Percentiles rank a stretch among this genome's conserved stretches.
Conservation (phyloP, 2,329 filamentous ascomycete species). For the Nigrospora sphaerica region DNA sequence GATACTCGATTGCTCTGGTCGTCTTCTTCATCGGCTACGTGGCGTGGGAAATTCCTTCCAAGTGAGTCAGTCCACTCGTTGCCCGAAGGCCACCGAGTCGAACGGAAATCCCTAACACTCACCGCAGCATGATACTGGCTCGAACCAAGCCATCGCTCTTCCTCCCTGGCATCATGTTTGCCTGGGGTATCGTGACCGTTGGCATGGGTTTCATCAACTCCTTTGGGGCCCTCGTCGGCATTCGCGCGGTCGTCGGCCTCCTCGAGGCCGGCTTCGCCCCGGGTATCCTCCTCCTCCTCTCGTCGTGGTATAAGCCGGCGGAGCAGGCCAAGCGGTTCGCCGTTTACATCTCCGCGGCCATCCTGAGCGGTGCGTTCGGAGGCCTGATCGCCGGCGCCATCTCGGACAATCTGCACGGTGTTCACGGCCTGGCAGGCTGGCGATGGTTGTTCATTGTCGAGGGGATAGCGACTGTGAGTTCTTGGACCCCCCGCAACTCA, state of each 20-base stretch:
- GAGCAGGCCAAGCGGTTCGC: conserved; percentile 33
- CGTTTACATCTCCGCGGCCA: conserved; percentile 66
- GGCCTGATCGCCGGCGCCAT: conserved; percentile 56
- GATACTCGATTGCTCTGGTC: conserved; percentile 51
- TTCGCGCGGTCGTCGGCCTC: conserved; percentile 44
- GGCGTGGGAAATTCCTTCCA: conserved; percentile 57
- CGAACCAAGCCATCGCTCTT: conserved; percentile 56
- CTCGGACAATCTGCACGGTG: conserved; percentile 43
- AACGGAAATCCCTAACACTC: not conserved
- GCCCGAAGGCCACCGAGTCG: not conserved
- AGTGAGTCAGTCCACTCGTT: conserved; percentile 20
- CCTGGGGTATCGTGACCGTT: conserved; percentile 25
- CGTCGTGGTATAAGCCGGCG: conserved; percentile 54
- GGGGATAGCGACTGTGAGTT: conserved; percentile 48
- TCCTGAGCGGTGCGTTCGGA: conserved; percentile 60
- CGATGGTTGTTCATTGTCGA: conserved; percentile 54
- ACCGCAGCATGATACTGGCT: conserved; percentile 47
- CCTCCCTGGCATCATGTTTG: conserved; percentile 58
- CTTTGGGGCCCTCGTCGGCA: conserved; percentile 17
- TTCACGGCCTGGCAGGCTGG: conserved; percentile 40
- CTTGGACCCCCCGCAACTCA: no score
- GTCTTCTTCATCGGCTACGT: conserved; percentile 68
- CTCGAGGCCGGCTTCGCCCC: conserved; percentile 54
- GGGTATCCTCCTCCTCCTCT: conserved; percentile 53
- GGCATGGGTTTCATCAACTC: conserved; percentile 20